phyloP scores from a whole-genome alignment of 2,329 filamentous ascomycete genomes.

The Nemania abortiva region DNA sequence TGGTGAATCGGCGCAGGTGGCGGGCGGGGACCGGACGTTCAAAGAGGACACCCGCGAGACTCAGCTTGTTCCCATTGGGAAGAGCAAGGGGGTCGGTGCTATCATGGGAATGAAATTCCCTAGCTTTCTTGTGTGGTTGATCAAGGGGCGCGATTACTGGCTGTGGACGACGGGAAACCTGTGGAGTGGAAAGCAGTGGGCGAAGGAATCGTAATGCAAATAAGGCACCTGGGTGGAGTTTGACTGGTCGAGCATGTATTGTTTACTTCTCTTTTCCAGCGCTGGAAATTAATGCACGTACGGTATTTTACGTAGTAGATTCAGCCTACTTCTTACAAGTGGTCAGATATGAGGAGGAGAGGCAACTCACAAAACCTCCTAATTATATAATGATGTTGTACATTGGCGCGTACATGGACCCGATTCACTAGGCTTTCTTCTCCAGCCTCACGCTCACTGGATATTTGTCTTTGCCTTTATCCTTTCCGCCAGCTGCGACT shows the following conservation, averaged over 20 bases:
- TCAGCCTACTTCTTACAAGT: conserved; percentile 3
- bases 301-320: conserved; percentile 10
- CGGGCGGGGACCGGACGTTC: conserved; percentile 52
- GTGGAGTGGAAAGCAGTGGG: conserved; percentile 66
- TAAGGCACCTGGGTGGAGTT: background rate
- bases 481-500: conserved; percentile 30
- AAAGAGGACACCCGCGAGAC: conserved; percentile 59
- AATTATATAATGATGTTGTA: conserved; percentile 3
- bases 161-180: conserved; percentile 60
- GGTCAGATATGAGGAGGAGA: conserved; percentile 2
- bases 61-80: conserved; percentile 62
- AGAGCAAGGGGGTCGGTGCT: conserved; percentile 59
- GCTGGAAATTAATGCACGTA: background rate
- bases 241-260: background rate
- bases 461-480: conserved; percentile 5
- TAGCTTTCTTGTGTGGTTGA: conserved; percentile 60
- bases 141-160: conserved; percentile 66
- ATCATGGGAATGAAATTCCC: conserved; percentile 58
- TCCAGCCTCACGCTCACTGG: background rate
- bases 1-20: conserved; percentile 38
- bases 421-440: background rate
- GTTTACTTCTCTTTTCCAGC: background rate
- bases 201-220: conserved; percentile 53
- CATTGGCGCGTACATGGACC: conserved; percentile 23
- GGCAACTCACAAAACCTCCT: conserved; percentile 5